Base-by-base conservation (phyloP, 2,329 filamentous ascomycete genomes). In the Achaetomium macrosporum region DNA sequence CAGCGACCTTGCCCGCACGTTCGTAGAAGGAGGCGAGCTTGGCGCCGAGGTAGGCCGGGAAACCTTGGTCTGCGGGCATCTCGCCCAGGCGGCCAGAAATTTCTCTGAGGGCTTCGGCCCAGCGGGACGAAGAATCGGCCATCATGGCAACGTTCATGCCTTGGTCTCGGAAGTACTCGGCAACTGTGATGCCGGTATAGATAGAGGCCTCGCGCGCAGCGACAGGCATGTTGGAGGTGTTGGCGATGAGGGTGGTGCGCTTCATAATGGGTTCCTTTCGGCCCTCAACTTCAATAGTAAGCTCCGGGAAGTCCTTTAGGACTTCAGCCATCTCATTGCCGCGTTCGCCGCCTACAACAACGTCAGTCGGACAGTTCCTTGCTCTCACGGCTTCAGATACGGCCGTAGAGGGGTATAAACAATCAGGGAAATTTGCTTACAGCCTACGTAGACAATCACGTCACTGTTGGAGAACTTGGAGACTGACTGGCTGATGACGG, bases 381-480 rank as follows among this genome's bases (percentile, higher is more conserved):
- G 7, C 4, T 25, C 25, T 25, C 25, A 7, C 7, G 25, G 25
- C 25, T 25, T 25, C 25, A 25, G 7, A 25, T 25, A 7, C 25
- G 7, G 25, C 25, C 41, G 16, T 9, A 12, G 10, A 44, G 20
- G 13, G 25, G 5, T 2, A 31, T n/a, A 16, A 17, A 29, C 19
- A n/a, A 16, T 29, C 29, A 7, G 5, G 25, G 8, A 29, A 25
- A 19, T 5, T 30, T 37, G 25, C 40, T 12, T 42, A 42, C 40
- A 54, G 31, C 93, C 93, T 56, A 99, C 93, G 69, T 99, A 99
- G 64, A 99, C 88, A 63, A 99, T 99, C 66, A 97, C 89, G 70
- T 99, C 93, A 71, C 88, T 93, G 84, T 99, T 99, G 68, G 93
- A 99, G 78, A 99, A 99, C 76, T 99, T 99, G 72, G 93, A 99